Evolutionary conservation across 2,329 filamentous ascomycete genomes (phyloP).

Genomic region (Alternaria postmessia): DNA sequence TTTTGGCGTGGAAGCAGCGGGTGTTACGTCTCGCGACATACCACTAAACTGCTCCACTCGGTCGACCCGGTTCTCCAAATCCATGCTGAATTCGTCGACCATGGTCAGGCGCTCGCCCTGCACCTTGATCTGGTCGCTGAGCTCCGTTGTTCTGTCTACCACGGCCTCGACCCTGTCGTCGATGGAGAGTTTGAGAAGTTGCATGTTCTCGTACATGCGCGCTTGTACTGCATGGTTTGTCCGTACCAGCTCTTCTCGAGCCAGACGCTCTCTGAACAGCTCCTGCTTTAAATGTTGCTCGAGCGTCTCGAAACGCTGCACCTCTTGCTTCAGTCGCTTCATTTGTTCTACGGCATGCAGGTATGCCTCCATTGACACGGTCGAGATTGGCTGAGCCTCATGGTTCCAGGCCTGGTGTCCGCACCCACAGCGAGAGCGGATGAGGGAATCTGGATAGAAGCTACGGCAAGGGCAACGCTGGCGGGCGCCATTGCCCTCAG

Average conservation of each 20-base stretch:
- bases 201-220: slow-evolving; percentile 51
- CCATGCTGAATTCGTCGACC: slow-evolving; percentile 53
- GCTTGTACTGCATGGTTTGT: slow-evolving; percentile 46
- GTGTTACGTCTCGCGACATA: slow-evolving; percentile 41
- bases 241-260: slow-evolving; percentile 45
- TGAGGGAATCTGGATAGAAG: slow-evolving; percentile 51
- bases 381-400: slow-evolving; percentile 45
- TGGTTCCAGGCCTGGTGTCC: slow-evolving; percentile 59
- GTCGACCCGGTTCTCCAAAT: slow-evolving; percentile 50
- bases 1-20: slow-evolving; percentile 40
- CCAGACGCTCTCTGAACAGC: slow-evolving; percentile 45
- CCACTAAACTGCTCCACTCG: slow-evolving; percentile 40
- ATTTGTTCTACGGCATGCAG: slow-evolving; percentile 47
- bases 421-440: slow-evolving; percentile 56
- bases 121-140: slow-evolving; percentile 49
- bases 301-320: slow-evolving; percentile 43
- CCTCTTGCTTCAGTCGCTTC: slow-evolving; percentile 45
- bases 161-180: slow-evolving; percentile 53
- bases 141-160: slow-evolving; percentile 51
- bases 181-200: slow-evolving; percentile 48
- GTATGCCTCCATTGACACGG: slow-evolving; percentile 50
- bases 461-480: slow-evolving; percentile 56
- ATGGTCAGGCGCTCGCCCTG: slow-evolving; percentile 46
- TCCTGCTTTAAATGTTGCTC: slow-evolving; percentile 50
- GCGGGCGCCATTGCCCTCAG: slow-evolving; percentile 33